These are phyloP conservation scores for Irpex sp. DNA, from an alignment of 1,284 basidiomycete genomes.

Conservation along the genomic window DNA sequence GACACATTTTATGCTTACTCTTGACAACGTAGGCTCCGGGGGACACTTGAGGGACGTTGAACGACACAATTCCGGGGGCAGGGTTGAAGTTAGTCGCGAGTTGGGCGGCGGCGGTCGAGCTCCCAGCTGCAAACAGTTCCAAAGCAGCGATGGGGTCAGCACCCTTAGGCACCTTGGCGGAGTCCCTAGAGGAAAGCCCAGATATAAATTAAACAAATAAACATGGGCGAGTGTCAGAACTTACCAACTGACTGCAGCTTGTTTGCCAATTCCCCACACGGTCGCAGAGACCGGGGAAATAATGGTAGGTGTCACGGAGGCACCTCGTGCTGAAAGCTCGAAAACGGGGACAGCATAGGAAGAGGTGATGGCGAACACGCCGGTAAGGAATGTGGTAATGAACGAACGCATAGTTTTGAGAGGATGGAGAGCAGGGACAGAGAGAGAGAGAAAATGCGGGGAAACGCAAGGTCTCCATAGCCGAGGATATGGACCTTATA, in stretches of 20 bases:
- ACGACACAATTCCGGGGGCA: neutral
- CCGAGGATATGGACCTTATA: neutral
- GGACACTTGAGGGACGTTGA: conserved; percentile 3
- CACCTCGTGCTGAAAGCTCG: conserved; percentile 1
- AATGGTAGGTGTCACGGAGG: conserved; percentile 1
- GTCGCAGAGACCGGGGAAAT: conserved; percentile 4
- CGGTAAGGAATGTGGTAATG: conserved; percentile 8
- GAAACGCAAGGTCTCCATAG: neutral
- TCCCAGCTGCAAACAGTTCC: neutral
- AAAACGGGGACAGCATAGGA: neutral
- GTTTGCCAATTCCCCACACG: conserved; percentile 5
- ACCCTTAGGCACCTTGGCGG: conserved; percentile 6
- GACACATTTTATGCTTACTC: neutral
- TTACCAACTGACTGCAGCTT: conserved; percentile 6
- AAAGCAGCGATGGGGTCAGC: neutral
- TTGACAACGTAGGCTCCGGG: conserved; percentile 7
- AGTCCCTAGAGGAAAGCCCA: neutral
- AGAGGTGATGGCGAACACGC: conserved; percentile 1
- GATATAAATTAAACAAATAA: neutral
- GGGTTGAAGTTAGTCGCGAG: conserved; percentile 5
- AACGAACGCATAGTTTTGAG: conserved; percentile 3
- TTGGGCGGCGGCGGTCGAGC: neutral
- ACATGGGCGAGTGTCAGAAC: neutral
- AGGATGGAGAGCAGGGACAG: neutral
- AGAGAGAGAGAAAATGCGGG: neutral